Evolutionary conservation across 2,329 filamentous ascomycete genomes (phyloP).

Genomic region (Ophiostoma piceae): DNA sequence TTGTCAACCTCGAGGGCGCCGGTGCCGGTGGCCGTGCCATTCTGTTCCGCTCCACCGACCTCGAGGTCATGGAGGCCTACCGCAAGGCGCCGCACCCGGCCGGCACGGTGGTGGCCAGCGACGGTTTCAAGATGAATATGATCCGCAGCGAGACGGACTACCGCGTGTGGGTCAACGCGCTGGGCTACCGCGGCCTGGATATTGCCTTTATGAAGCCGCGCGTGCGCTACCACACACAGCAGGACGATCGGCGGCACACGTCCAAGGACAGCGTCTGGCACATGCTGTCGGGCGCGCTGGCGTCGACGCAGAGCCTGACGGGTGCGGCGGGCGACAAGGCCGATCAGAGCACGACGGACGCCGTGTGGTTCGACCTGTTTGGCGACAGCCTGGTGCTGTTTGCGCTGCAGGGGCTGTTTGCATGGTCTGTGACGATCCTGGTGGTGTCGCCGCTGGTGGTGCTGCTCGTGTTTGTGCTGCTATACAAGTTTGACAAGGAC

Average conservation of each 20-base stretch:
- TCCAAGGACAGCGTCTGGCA: constrained; percentile 74
- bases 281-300: constrained; percentile 81
- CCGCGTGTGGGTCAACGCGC: constrained; percentile 67
- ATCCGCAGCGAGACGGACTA: constrained; percentile 89
- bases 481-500: constrained; percentile 71
- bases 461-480: constrained; percentile 60
- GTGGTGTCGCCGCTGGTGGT: constrained; percentile 72
- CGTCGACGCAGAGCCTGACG: constrained; percentile 62
- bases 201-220: constrained; percentile 86
- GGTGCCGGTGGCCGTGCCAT: constrained; percentile 85
- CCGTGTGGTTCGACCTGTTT: constrained; percentile 93
- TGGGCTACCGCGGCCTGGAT: constrained; percentile 83
- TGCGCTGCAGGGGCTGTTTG: constrained; percentile 75
- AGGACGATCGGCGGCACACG: constrained; percentile 79
- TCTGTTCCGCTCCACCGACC: constrained; percentile 82
- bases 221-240: constrained; percentile 81
- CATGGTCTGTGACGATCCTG: constrained; percentile 76
- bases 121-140: constrained; percentile 74
- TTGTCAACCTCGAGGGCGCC: constrained; percentile 85
- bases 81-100: constrained; percentile 67
- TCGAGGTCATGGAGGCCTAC: constrained; percentile 78
- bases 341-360: constrained; percentile 56
- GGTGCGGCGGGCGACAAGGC: constrained; percentile 64
- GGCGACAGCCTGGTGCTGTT: constrained; percentile 75
- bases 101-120: constrained; percentile 72